phyloP scores from a whole-genome alignment of 2,329 filamentous ascomycete species.

The Clonostachys rosea region DNA sequence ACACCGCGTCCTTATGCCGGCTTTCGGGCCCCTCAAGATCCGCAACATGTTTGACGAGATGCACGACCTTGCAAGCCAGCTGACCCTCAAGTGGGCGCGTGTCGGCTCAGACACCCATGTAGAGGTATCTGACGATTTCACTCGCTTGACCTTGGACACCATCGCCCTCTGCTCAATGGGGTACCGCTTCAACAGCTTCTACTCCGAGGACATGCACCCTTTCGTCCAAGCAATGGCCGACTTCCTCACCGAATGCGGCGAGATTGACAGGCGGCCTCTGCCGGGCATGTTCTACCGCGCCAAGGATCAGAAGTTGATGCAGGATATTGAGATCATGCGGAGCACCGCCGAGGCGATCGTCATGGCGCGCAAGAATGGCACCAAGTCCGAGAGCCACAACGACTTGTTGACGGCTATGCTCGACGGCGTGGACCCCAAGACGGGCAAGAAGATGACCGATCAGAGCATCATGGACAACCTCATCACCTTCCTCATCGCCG shows the following conservation, averaged over 20 bases:
- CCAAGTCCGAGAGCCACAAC: slow-evolving; percentile 44
- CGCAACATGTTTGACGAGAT: slow-evolving; percentile 63
- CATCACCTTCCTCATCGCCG: slow-evolving; percentile 61
- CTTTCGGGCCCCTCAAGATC: slow-evolving; percentile 66
- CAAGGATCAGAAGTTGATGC: slow-evolving; percentile 15
- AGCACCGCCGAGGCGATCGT: slow-evolving; percentile 43
- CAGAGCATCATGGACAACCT: slow-evolving; percentile 60
- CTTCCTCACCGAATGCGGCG: slow-evolving; percentile 49
- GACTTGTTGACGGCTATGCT: slow-evolving; percentile 67
- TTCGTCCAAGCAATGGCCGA: slow-evolving; percentile 62
- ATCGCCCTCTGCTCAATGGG: slow-evolving; percentile 67
- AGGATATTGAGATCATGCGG: slow-evolving; percentile 36
- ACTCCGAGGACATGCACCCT: slow-evolving; percentile 62
- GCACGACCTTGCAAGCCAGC: slow-evolving; percentile 62
- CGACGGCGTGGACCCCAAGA: slow-evolving; percentile 56
- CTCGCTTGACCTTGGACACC: slow-evolving; percentile 66
- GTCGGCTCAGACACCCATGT: slow-evolving; percentile 55
- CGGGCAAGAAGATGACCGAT: slow-evolving; percentile 55
- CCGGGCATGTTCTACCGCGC: background rate
- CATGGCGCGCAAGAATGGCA: slow-evolving; percentile 41
- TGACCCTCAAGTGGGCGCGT: slow-evolving; percentile 66
- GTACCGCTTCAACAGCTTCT: slow-evolving; percentile 72
- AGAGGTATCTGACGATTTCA: slow-evolving; percentile 63
- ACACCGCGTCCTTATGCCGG: slow-evolving; percentile 60
- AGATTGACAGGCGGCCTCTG: slow-evolving; percentile 17